Conservation (phyloP, 2,329 filamentous ascomycete species). For the Keithomyces neogunnii region DNA sequence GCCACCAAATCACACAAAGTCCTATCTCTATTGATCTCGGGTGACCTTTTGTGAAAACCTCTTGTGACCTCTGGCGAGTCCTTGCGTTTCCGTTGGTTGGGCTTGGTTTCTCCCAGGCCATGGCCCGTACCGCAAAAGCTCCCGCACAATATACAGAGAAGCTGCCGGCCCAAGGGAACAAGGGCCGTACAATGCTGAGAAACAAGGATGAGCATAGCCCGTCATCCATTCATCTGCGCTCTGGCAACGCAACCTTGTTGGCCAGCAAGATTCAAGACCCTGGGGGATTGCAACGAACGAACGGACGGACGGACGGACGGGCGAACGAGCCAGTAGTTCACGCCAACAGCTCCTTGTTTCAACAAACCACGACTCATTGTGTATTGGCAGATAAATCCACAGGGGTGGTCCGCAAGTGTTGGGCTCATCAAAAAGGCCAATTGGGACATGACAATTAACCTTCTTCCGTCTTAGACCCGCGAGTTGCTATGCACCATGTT, state of each 20-base stretch:
- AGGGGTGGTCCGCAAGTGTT: too few relatives aligned
- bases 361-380: not conserved
- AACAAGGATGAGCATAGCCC: not conserved
- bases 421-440: too few relatives aligned
- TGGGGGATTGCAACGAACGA: not conserved
- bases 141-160: not conserved
- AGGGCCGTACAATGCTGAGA: not conserved
- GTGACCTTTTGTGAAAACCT: too few relatives aligned
- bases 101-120: not conserved
- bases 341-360: not conserved
- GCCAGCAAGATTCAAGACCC: not conserved
- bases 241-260: not conserved
- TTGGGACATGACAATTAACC: too few relatives aligned
- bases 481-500: too few relatives aligned
- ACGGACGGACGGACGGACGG: not conserved
- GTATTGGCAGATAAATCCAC: not conserved
- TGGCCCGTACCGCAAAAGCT: not conserved
- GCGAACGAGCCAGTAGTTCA: constrained; percentile 1
- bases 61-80: not conserved
- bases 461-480: too few relatives aligned
- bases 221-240: too few relatives aligned
- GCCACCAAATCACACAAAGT: not conserved
- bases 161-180: not conserved
- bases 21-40: not conserved
- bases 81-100: not conserved